Evolutionary conservation across 257 asterid species (phyloP), one percentile per base, ranked within the genome.

Genomic region (Solanum boliviense): DNA sequence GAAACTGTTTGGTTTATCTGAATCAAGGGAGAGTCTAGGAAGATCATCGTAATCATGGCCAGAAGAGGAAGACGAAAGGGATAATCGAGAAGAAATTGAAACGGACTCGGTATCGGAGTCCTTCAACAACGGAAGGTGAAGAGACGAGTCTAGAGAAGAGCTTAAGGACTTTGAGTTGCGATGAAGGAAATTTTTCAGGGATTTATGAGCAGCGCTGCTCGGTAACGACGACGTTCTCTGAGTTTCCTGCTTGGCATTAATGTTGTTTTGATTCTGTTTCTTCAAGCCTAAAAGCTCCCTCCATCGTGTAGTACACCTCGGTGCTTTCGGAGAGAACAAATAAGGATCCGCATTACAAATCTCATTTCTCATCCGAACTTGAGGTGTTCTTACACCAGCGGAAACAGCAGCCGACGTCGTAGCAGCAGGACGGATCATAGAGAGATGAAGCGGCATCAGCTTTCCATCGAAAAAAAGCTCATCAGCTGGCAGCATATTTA

Each of bases 401-500:
- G 81, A 92, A 16, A 91, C 76, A 10, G 89, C 21, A 2, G 70
- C 89, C 7, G 93, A 76, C 31, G 15, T 70, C 21, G 84, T 9
- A 16, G 84, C 23, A 11, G 52, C 58, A 21, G 90, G 91, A 8
- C 95, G 97, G 48, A 89, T 68, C 85, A 88, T n/a, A 15, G 94
- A 91, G n/a, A 92, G 93, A 11, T 94, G 98, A 81, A 94, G 70
- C 5, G 99, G 99, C 5, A 95, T 90, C 12, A 97, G 97, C 88
- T 95, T 97, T 12, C 99, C 99, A 79, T 95, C 93, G 68, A 93
- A 93, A 90, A 97, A 97, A 4, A 97, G 97, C 95, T 95, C 96
- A 86, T 97, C 99, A 7, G 99, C 99, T 32, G 98, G 96, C 7
- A 94, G 95, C 98, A 97, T 95, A 9, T 87, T 90, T 9, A 93